A percentile compares a stretch with the other conserved stretches of the same genome.
Evolutionary conservation across 2,329 filamentous ascomycete species (phyloP).

Genomic region (Pleoardoris graminearum): DNA sequence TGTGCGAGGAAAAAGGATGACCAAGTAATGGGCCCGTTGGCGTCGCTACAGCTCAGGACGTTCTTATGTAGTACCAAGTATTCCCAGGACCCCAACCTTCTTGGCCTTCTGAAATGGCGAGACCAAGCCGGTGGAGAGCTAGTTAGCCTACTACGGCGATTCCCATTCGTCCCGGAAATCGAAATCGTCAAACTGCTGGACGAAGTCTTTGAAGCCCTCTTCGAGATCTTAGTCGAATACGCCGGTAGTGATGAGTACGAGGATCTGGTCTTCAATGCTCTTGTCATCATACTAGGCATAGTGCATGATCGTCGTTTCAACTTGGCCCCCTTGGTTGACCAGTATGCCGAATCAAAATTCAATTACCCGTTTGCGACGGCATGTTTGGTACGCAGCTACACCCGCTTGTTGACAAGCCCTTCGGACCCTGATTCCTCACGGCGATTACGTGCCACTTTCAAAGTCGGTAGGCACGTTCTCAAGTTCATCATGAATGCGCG

Average conservation of each 20-base stretch:
- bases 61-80: constrained; percentile 94
- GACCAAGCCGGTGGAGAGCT: constrained; percentile 73
- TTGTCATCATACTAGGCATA: constrained; percentile 89
- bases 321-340: constrained; percentile 83
- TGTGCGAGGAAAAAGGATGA: constrained; percentile 73
- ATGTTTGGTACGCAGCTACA: constrained; percentile 84
- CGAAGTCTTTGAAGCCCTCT: constrained; percentile 88
- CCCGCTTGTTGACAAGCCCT: constrained; percentile 78
- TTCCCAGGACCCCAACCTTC: constrained; percentile 85
- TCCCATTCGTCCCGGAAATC: constrained; percentile 94
- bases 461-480: constrained; percentile 88
- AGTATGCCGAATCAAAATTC: constrained; percentile 86
- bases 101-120: constrained; percentile 85
- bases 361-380: constrained; percentile 92
- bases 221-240: constrained; percentile 87
- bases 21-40: constrained; percentile 74
- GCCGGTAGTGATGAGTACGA: constrained; percentile 91
- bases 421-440: constrained; percentile 81
- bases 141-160: constrained; percentile 72
- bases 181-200: constrained; percentile 93
- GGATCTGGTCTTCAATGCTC: constrained; percentile 85
- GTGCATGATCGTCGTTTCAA: constrained; percentile 95
- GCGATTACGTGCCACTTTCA: constrained; percentile 87
- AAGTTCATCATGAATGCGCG: constrained; percentile 93
- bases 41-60: constrained; percentile 76